Evolutionary conservation across 1,139 yeast genomes (phyloP), one percentile per base, ranked within the genome.

Genomic region (Yamadazyma aaseri): DNA sequence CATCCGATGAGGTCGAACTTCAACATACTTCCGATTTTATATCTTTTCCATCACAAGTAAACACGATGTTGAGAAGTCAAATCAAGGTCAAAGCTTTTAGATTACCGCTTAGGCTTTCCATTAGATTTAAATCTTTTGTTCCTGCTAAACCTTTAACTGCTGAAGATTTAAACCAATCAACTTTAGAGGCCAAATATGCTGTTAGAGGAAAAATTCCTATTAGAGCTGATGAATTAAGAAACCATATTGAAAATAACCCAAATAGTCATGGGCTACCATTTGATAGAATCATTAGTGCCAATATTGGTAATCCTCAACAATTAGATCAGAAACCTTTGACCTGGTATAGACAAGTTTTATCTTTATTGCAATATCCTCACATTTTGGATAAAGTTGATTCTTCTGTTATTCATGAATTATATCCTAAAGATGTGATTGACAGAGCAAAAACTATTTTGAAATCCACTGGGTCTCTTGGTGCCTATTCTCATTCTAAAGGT

Each of bases 281-380:
- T 54, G 66, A 73, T 31, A 65, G 75, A 42, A 86, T 92, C 47
- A 81, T 92, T 53, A 80, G 79, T 50, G 95, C 97, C 42, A 92
- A 94, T 58, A 92, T 92, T 43, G 98, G 98, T 22, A 94, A 94
- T 56, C 98, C 98, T 2, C 98, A 92, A 60, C 97, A 90, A 56
- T 72, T 92, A 51, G 92, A 86, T 50, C 99, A 92, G 60, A 75
- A 81, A 51, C 98, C 98, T 2, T 69, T 92, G 51, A 86, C 96
- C n/a, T 94, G 94, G 71, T 89, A 87, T 62, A 76, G 98, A 53
- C 95, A 90, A 57, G 96, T 90, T 4, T 66, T 90, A 43, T 77
- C 96, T 1, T 63, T 90, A 30, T 65, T 90, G 50, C 96, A 92
- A 62, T 84, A 86, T 55, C 97, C 98, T 0, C 76, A 72, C 22